These are phyloP conservation scores for Colletotrichum sp. DNA, from an alignment of 2,329 filamentous ascomycete species.

Conservation along the genomic window DNA sequence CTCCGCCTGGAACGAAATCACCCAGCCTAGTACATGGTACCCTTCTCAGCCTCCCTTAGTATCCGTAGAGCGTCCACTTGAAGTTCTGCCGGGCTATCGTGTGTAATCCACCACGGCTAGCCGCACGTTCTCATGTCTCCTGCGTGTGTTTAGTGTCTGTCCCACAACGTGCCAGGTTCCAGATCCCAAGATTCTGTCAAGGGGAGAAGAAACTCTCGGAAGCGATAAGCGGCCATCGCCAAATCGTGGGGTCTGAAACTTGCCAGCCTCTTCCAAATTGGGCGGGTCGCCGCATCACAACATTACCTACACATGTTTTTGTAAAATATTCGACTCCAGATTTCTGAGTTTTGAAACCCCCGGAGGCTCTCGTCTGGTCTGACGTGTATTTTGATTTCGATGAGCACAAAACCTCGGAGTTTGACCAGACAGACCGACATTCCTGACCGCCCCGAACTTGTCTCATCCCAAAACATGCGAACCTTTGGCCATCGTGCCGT, in stretches of 20 bases:
- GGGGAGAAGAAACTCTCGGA: background rate
- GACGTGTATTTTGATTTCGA: background rate
- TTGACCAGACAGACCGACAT: background rate
- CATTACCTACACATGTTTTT: background rate
- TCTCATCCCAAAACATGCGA: background rate
- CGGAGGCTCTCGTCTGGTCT: background rate
- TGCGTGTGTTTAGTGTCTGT: background rate
- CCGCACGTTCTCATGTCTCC: background rate
- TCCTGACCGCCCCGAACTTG: background rate
- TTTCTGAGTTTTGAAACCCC: fast-evolving
- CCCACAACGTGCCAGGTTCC: background rate
- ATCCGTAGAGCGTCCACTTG: background rate
- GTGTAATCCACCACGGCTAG: background rate
- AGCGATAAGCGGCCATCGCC: background rate
- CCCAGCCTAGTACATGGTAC: background rate
- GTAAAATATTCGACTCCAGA: background rate
- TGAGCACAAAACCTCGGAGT: background rate
- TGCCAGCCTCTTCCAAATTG: background rate
- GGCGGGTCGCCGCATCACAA: background rate
- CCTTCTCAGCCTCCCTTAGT: background rate
- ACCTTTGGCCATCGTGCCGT: background rate
- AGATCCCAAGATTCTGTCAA: background rate
- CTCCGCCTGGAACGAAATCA: constrained; percentile 2
- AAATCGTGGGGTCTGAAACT: background rate
- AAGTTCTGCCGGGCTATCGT: background rate